These are phyloP conservation scores for Hippophae tibetana DNA, from an alignment of 306 rosid genomes.

Conservation along the genomic window DNA sequence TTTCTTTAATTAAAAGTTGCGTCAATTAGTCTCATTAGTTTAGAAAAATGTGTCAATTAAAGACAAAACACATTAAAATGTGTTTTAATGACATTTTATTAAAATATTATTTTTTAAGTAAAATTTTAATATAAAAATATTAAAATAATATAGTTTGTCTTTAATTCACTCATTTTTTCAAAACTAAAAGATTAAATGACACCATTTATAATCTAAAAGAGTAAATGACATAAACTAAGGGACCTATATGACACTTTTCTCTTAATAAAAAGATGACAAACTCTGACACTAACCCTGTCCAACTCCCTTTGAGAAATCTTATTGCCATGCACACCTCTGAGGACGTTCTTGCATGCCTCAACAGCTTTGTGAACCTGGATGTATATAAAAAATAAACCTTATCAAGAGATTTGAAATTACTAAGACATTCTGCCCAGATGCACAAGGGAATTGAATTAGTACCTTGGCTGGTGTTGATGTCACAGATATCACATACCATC, in stretches of 20 bases:
- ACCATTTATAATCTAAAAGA: too few species aligned
- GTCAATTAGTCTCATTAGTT: too few species aligned
- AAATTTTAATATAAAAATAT: too few species aligned
- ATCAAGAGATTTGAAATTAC: conserved; percentile 16
- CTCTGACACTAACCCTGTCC: conserved; percentile 72
- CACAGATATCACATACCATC: conserved; percentile 97
- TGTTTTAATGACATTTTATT: too few species aligned
- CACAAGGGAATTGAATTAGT: conserved; percentile 26
- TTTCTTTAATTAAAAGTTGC: too few species aligned
- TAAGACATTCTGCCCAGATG: conserved; percentile 3
- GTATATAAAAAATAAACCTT: conserved; percentile 19
- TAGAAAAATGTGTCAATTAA: too few species aligned
- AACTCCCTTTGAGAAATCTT: conserved; percentile 79
- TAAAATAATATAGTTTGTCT: too few species aligned
- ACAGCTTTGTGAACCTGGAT: conserved; percentile 92
- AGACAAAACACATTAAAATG: too few species aligned
- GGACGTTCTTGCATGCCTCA: conserved; percentile 94
- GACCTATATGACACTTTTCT: not conserved
- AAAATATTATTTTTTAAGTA: too few species aligned
- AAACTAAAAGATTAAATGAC: too few species aligned
- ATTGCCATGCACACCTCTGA: conserved; percentile 89
- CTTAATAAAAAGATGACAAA: not conserved
- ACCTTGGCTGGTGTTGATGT: conserved; percentile 97
- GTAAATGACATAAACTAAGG: too few species aligned
- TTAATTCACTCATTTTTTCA: too few species aligned